A percentile compares a stretch with the other conserved stretches of the same genome.
Conservation (phyloP, 2,329 filamentous ascomycete species). For the Corinectria fuckeliana region DNA sequence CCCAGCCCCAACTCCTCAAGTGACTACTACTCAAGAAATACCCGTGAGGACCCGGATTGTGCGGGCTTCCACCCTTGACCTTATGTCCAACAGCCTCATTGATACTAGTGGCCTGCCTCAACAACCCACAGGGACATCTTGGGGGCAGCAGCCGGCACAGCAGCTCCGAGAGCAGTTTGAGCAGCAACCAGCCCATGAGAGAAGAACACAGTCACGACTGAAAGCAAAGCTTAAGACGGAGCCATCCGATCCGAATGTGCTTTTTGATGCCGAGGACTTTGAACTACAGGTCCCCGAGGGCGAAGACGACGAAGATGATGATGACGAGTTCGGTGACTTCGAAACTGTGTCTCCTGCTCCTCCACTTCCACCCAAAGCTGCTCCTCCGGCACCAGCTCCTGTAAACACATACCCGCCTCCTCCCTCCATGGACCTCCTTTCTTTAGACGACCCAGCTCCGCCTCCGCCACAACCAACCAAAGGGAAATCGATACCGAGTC, state of each 20-base stretch:
- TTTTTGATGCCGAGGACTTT: constrained; percentile 71
- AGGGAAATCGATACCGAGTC: constrained; percentile 36
- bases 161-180: constrained; percentile 16
- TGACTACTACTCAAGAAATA: constrained; percentile 13
- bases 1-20: constrained; percentile 12
- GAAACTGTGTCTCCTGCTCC: constrained; percentile 51
- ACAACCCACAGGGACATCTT: constrained; percentile 1
- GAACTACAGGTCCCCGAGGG: constrained; percentile 49
- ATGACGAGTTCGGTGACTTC: constrained; percentile 63
- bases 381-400: constrained; percentile 24
- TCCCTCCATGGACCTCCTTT: constrained; percentile 50
- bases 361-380: constrained; percentile 11
- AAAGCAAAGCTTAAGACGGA: constrained; percentile 34
- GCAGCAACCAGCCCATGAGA: constrained; percentile 5
- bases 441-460: constrained; percentile 43
- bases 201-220: constrained; percentile 15
- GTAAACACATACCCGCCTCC: constrained; percentile 16
- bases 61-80: constrained; percentile 59
- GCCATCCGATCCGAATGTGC: constrained; percentile 57
- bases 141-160: constrained; percentile 18
- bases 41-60: constrained; percentile 36
- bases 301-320: constrained; percentile 57
- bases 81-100: constrained; percentile 60
- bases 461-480: constrained; percentile 14
- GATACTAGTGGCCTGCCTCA: constrained; percentile 40